phyloP scores from a whole-genome alignment of 2,329 filamentous ascomycete genomes.

The Botryotinia calthae region DNA sequence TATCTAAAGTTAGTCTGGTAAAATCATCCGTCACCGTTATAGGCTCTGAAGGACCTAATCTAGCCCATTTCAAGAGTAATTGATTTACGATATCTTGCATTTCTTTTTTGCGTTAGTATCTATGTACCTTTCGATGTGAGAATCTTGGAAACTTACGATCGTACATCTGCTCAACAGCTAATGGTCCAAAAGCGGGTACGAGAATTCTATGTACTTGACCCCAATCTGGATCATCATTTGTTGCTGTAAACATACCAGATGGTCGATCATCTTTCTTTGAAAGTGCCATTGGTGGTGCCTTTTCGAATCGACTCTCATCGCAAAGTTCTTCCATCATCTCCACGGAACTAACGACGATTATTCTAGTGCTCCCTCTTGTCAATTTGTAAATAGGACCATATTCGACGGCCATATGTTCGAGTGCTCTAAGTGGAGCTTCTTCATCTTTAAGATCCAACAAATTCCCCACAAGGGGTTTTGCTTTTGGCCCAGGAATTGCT shows the following conservation, averaged over 20 bases:
- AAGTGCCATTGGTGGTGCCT: conserved; percentile 19
- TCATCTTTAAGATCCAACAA: not conserved
- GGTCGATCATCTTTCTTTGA: conserved; percentile 19
- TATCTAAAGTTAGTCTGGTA: conserved; percentile 69
- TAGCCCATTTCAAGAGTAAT: conserved; percentile 64
- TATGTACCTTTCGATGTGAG: not conserved
- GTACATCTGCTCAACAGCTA: conserved; percentile 66
- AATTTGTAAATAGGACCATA: conserved; percentile 14
- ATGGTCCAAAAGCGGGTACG: conserved; percentile 65
- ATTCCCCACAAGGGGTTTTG: not conserved
- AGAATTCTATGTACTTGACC: conserved; percentile 63
- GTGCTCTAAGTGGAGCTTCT: conserved; percentile 3
- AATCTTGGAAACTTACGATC: conserved; percentile 34
- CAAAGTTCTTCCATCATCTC: conserved; percentile 4
- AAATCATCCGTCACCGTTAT: conserved; percentile 66
- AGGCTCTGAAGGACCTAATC: conserved; percentile 53
- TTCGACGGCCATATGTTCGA: conserved; percentile 3
- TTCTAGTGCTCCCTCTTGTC: not conserved
- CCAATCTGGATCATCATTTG: conserved; percentile 54
- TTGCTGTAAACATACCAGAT: conserved; percentile 24
- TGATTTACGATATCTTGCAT: conserved; percentile 66
- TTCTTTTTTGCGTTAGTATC: conserved; percentile 39
- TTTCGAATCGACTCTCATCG: conserved; percentile 12
- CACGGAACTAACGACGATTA: conserved; percentile 1
- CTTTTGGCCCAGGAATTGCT: not conserved